These are phyloP conservation scores for Colletotrichum caudatum DNA, from an alignment of 2,329 filamentous ascomycete genomes.

Conservation along the genomic window DNA sequence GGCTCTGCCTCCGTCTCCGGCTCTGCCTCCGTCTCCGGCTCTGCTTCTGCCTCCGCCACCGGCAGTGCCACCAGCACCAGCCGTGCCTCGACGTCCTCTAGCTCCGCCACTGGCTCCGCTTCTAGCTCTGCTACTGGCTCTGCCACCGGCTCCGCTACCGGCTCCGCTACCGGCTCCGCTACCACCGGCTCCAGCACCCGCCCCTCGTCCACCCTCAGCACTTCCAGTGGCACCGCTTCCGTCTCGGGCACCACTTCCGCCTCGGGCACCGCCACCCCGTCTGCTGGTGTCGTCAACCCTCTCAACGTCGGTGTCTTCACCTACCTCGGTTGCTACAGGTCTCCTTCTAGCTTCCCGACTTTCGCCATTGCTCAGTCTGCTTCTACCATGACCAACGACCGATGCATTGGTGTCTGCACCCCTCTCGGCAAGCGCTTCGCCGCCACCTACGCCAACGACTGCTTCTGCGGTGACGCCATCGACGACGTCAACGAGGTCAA, in stretches of 20 bases:
- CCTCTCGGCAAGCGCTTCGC: slow-evolving; percentile 34
- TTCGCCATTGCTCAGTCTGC: slow-evolving; percentile 43
- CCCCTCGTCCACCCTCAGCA: neutral
- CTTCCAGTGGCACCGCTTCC: slow-evolving; percentile 1
- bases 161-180: no score
- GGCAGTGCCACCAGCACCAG: no score
- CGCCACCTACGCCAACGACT: slow-evolving; percentile 38
- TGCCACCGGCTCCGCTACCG: no score
- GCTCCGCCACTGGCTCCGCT: no score
- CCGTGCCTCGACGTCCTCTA: neutral
- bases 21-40: neutral
- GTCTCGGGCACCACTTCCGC: slow-evolving; percentile 1
- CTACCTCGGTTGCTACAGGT: slow-evolving; percentile 48
- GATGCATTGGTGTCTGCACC: slow-evolving; percentile 46
- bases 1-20: neutral
- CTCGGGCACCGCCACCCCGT: slow-evolving; percentile 1
- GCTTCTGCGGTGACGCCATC: slow-evolving; percentile 44
- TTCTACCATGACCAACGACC: slow-evolving; percentile 43
- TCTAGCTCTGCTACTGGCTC: no score
- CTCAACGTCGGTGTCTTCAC: slow-evolving; percentile 42
- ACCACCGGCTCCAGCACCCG: neutral
- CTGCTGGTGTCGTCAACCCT: slow-evolving; percentile 26
- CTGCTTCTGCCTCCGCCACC: neutral
- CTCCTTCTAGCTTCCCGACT: slow-evolving; percentile 46
- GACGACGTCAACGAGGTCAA: slow-evolving; percentile 34